A percentile compares a stretch with the other conserved stretches of the same genome.
These are phyloP conservation scores for Leptographium procerum DNA, from an alignment of 2,329 filamentous ascomycete genomes.

Conservation along the genomic window DNA sequence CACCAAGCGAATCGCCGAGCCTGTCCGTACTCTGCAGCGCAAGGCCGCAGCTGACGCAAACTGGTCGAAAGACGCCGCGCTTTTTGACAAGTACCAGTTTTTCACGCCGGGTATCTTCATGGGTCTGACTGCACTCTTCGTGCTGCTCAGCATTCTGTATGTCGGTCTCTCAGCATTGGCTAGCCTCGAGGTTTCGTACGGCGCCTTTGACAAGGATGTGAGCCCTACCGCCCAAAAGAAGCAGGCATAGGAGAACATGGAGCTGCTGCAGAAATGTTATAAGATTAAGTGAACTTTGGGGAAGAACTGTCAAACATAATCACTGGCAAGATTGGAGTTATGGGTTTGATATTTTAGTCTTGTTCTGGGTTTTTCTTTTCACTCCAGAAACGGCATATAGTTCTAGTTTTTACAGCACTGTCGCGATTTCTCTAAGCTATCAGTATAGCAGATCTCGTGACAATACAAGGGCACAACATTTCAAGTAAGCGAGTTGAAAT, in stretches of 20 bases:
- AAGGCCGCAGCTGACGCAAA: conserved; percentile 26
- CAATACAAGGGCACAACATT: neutral
- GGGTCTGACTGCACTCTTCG: conserved; percentile 57
- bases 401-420: neutral
- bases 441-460: neutral
- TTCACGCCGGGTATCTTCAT: conserved; percentile 89
- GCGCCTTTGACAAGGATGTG: conserved; percentile 93
- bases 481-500: neutral
- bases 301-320: neutral
- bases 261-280: neutral
- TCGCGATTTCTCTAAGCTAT: neutral
- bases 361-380: neutral
- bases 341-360: neutral
- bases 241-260: conserved; percentile 32
- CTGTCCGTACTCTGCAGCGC: conserved; percentile 14
- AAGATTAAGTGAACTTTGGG: neutral
- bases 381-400: neutral
- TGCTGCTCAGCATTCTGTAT: conserved; percentile 67
- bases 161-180: conserved; percentile 66
- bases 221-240: conserved; percentile 84
- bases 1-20: conserved; percentile 42
- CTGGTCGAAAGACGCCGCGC: conserved; percentile 30
- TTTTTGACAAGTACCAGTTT: conserved; percentile 93
- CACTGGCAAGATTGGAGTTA: neutral
- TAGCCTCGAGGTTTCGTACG: conserved; percentile 82